These are phyloP conservation scores for Murraya paniculata DNA, from an alignment of 345 rosid species.

Conservation along the genomic window DNA sequence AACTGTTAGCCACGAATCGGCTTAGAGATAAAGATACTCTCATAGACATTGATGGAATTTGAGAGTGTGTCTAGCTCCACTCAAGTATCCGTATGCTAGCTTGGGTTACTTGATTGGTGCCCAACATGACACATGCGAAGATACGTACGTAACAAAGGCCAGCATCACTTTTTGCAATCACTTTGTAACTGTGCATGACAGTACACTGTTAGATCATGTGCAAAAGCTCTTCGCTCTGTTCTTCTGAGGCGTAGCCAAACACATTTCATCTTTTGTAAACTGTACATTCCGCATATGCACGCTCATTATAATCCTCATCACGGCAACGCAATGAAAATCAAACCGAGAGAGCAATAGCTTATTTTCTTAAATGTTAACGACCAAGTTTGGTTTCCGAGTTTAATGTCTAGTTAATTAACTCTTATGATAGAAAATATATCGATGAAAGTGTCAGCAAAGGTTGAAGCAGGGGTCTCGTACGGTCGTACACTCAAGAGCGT, in stretches of 20 bases:
- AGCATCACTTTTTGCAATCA: not conserved
- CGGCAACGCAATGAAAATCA: not conserved
- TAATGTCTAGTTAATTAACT: not conserved
- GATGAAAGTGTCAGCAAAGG: not conserved
- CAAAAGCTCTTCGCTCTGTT: not conserved
- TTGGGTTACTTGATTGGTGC: not conserved
- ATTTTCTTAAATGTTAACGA: not conserved
- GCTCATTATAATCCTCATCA: not conserved
- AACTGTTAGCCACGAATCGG: too few species aligned
- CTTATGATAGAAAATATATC: not conserved
- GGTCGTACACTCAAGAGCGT: not conserved
- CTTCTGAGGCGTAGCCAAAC: not conserved
- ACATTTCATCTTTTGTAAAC: not conserved
- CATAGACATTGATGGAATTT: not conserved
- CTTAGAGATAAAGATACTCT: too few species aligned
- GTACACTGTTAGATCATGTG: not conserved
- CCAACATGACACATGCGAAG: slow-evolving; percentile 8
- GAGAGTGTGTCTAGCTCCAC: not conserved
- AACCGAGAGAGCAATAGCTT: too few species aligned
- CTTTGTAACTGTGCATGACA: not conserved
- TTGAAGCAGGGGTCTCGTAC: not conserved
- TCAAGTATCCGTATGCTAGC: not conserved
- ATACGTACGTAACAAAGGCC: not conserved
- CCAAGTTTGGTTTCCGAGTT: not conserved
- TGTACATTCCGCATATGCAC: not conserved